These are phyloP conservation scores for Houttuynia cordata DNA, from an alignment of 164 flowering plant genomes.

Conservation along the genomic window DNA sequence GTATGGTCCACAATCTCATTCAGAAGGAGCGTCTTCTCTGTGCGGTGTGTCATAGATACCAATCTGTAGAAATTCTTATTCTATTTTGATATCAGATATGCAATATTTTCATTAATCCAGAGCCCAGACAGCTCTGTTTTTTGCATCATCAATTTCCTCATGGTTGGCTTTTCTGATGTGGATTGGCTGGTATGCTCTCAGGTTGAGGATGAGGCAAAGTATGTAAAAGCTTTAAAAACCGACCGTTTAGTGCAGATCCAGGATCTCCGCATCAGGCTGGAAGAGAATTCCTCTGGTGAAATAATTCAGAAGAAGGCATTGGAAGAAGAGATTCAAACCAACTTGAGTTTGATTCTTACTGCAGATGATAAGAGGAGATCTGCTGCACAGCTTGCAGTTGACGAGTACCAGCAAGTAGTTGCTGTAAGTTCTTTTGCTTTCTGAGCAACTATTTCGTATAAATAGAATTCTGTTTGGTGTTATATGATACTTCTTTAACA, in stretches of 20 bases:
- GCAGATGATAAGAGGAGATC: slow-evolving; percentile 75
- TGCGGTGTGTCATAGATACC: slow-evolving; percentile 62
- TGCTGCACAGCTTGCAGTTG: slow-evolving; percentile 64
- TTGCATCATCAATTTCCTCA: not conserved
- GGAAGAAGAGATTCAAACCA: slow-evolving; percentile 70
- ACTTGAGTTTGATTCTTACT: slow-evolving; percentile 43
- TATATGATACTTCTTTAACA: slow-evolving; percentile 14
- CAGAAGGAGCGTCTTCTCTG: slow-evolving; percentile 75
- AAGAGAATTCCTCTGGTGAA: slow-evolving; percentile 45
- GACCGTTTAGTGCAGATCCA: slow-evolving; percentile 59
- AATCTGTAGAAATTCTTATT: not conserved
- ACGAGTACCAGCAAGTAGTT: slow-evolving; percentile 83
- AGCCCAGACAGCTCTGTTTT: not conserved
- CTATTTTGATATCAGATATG: too few relatives aligned
- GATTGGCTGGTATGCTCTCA: slow-evolving; percentile 7
- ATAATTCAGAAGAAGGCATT: slow-evolving; percentile 37
- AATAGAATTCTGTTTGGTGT: not conserved
- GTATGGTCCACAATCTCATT: slow-evolving; percentile 54
- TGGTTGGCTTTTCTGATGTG: not conserved
- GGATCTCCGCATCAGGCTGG: slow-evolving; percentile 47
- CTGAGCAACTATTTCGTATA: not conserved
- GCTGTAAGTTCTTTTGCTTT: slow-evolving; percentile 38
- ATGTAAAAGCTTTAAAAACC: slow-evolving; percentile 34
- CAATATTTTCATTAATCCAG: not conserved
- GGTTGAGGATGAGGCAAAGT: slow-evolving; percentile 76